Evolutionary conservation across 192 early-diverging fungal genomes (phyloP), one percentile per base, ranked within the genome.

Genomic region (Mortierella claussenii): DNA sequence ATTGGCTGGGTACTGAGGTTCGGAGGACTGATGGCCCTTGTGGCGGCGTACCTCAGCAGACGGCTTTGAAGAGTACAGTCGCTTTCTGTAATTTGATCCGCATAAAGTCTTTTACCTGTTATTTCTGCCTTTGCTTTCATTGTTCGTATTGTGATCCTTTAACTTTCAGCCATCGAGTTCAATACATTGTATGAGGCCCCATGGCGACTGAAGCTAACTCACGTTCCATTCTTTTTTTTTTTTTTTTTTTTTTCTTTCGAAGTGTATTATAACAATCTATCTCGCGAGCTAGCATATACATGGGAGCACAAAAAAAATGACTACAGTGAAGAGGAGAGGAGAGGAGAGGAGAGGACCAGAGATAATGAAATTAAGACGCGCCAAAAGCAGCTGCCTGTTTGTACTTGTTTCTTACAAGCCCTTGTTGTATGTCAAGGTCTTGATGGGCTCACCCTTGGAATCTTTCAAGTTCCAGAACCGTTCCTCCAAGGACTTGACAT

Each of bases 361-460:
- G n/a, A n/a, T n/a, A n/a, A n/a, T 18, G 24, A 50, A 61, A 34
- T 30, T 30, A 44, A 65, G 36, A 33, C 21, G 42, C 5, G 21
- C 15, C 23, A 28, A 51, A 7, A 23, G 27, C 8, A 51, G 9
- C 17, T 51, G 3, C 28, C 28, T 51, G 7, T 40, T 40, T 40
- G 7, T 40, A 10, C 13, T 51, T 51, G 21, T 51, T 51, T 51
- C 28, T 67, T 82, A 94, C 51, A 95, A 63, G 10, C 93, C 93
- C 57, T 93, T 86, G 69, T 95, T 95, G 78, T 91, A 95, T 46
- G 82, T 93, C 26, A 95, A 73, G 31, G 66, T 82, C 50, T 86
- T 78, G 51, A 94, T 68, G 26, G 65, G 68, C 17, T 86, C 68
- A 33, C 92, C 92, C 46, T 92, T 80, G 27, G 73, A 66, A 56